A percentile compares a stretch with the other conserved stretches of the same genome.
Conservation (phyloP, 768 basidiomycete species). For the Serendipita sp. region DNA sequence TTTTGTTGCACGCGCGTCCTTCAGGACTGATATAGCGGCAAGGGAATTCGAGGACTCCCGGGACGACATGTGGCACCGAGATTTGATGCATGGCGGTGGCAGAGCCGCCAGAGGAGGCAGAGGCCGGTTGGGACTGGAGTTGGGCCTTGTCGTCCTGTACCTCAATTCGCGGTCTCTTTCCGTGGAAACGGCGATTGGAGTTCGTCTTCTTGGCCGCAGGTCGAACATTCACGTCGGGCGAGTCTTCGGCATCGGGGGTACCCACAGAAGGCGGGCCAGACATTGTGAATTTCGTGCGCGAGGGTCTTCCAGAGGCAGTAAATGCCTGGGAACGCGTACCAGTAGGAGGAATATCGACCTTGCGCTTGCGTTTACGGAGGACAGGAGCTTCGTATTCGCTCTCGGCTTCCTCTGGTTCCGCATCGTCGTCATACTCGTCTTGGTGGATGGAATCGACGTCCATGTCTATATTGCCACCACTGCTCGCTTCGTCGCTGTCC, state of each 20-base stretch:
- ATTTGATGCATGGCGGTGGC: neutral
- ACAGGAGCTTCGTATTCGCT: conserved; percentile 5
- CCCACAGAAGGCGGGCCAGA: conserved; percentile 1
- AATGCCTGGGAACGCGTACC: neutral
- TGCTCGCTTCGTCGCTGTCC: neutral
- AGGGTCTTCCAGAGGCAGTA: neutral
- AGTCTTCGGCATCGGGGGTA: conserved; percentile 6
- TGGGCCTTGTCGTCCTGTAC: neutral
- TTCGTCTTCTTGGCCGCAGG: neutral
- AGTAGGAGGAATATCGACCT: neutral
- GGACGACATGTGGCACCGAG: neutral
- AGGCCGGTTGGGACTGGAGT: neutral
- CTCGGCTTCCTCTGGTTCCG: neutral
- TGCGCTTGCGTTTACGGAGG: conserved; percentile 5
- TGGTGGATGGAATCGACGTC: neutral
- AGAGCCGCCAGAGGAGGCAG: neutral
- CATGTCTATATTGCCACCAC: neutral
- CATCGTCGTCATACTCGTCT: conserved; percentile 1
- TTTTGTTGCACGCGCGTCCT: neutral
- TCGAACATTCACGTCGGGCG: conserved; percentile 2
- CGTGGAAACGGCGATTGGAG: conserved; percentile 1
- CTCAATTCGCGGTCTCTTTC: neutral
- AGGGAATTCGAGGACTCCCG: neutral
- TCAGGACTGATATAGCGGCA: conserved; percentile 4
- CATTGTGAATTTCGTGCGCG: neutral